phyloP scores from a whole-genome alignment of 208 protist species.

The Balamuthia mandrillaris region DNA sequence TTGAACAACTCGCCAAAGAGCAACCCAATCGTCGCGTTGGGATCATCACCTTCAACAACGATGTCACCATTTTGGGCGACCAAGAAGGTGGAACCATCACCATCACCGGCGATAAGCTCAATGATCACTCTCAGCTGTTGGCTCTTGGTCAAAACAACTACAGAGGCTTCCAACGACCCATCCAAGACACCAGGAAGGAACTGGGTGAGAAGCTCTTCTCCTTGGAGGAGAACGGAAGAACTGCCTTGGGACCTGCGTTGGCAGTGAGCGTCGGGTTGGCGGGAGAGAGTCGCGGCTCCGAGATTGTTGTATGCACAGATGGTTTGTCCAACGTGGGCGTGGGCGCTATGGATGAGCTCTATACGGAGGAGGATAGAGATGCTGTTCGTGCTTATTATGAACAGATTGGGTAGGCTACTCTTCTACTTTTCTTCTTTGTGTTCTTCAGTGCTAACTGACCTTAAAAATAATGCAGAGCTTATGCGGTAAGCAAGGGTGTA shows the following conservation, averaged over 20 bases:
- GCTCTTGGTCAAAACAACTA: background rate
- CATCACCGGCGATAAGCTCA: constrained; percentile 36
- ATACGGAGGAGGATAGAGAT: background rate
- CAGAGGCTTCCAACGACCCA: background rate
- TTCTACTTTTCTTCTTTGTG: background rate
- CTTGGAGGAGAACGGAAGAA: constrained; percentile 26
- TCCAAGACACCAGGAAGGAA: background rate
- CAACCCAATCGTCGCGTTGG: background rate
- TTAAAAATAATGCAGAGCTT: background rate
- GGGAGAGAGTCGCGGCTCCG: background rate
- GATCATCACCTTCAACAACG: constrained; percentile 16
- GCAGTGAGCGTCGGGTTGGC: constrained; percentile 29
- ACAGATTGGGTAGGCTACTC: background rate
- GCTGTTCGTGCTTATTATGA: background rate
- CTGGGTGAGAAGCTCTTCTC: constrained; percentile 5
- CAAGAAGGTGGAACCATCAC: constrained; percentile 40
- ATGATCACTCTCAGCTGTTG: constrained; percentile 27
- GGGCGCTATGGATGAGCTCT: constrained; percentile 13
- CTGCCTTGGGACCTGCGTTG: constrained; percentile 35
- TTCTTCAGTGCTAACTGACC: background rate
- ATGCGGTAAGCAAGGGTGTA: background rate
- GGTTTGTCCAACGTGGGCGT: constrained; percentile 34
- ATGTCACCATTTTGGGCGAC: constrained; percentile 34
- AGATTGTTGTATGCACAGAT: constrained; percentile 39
- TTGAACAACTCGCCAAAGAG: background rate